Conservation (phyloP, 495 filamentous ascomycete species). For the Hypoxylon subgilvum region DNA sequence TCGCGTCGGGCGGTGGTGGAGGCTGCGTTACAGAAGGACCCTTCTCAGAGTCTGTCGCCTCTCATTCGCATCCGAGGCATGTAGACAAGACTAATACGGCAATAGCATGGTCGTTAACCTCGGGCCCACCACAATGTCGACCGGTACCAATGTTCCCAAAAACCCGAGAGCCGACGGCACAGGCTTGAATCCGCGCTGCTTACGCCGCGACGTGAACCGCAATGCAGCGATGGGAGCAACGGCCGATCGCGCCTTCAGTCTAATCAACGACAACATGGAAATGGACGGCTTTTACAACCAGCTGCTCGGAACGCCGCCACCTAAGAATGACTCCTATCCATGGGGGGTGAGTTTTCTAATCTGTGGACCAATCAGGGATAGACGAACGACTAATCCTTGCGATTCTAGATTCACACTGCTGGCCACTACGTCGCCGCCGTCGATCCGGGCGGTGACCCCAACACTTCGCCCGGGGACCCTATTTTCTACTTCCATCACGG, state of each 20-base stretch:
- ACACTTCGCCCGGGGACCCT: constrained; percentile 58
- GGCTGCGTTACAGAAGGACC: constrained; percentile 66
- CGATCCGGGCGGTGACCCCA: constrained; percentile 64
- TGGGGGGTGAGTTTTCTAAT: constrained; percentile 42
- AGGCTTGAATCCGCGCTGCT: constrained; percentile 49
- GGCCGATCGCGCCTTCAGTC: constrained; percentile 51
- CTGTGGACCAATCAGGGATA: not conserved
- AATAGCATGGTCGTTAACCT: constrained; percentile 50
- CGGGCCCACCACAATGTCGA: constrained; percentile 45
- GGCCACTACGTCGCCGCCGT: constrained; percentile 67
- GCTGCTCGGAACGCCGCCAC: constrained; percentile 53
- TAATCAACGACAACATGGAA: constrained; percentile 55
- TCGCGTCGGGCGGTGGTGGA: constrained; percentile 60
- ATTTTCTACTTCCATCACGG: constrained; percentile 65
- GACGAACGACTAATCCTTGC: constrained; percentile 30
- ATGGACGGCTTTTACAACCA: constrained; percentile 61
- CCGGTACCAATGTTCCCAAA: constrained; percentile 40
- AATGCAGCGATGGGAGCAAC: constrained; percentile 57
- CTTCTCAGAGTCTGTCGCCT: constrained; percentile 52
- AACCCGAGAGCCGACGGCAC: constrained; percentile 43
- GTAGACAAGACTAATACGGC: constrained; percentile 10
- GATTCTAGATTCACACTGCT: constrained; percentile 61
- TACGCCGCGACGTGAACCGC: constrained; percentile 59
- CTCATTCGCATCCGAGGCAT: not conserved
- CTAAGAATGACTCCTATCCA: constrained; percentile 46